Percentiles rank a stretch among this genome's conserved stretches.
phyloP scores from a whole-genome alignment of 768 basidiomycete species.

The Trametes sanguinea region DNA sequence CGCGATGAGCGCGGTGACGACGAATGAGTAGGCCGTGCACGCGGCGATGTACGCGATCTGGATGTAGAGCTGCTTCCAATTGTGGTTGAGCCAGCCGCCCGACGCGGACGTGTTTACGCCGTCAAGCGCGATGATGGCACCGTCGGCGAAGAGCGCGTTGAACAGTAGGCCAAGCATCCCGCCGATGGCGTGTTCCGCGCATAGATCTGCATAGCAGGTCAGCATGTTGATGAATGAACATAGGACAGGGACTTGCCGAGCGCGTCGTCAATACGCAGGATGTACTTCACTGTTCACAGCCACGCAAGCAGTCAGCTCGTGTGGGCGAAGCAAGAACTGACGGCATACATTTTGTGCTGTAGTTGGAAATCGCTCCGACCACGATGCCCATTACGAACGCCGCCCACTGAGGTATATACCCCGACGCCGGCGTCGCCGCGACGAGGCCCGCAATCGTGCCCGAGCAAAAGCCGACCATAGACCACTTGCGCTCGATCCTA shows the following conservation, averaged over 20 bases:
- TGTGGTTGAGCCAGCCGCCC: slow-evolving; percentile 86
- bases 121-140: slow-evolving; percentile 75
- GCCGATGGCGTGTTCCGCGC: slow-evolving; percentile 88
- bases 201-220: slow-evolving; percentile 53
- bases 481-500: slow-evolving; percentile 80
- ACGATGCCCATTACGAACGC: slow-evolving; percentile 76
- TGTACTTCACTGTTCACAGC: slow-evolving; percentile 56
- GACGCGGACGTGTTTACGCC: slow-evolving; percentile 57
- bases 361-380: slow-evolving; percentile 74
- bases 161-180: slow-evolving; percentile 79
- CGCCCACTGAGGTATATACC: slow-evolving; percentile 72
- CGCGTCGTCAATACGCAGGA: slow-evolving; percentile 79
- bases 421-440: slow-evolving; percentile 64
- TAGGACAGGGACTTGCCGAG: slow-evolving; percentile 44
- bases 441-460: slow-evolving; percentile 78
- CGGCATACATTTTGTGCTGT: slow-evolving; percentile 74
- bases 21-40: slow-evolving; percentile 70
- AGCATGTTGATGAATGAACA: background rate
- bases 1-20: slow-evolving; percentile 73
- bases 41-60: slow-evolving; percentile 87
- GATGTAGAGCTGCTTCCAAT: slow-evolving; percentile 76
- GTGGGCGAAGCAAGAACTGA: background rate
- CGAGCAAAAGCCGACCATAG: slow-evolving; percentile 84
- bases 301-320: slow-evolving; percentile 25
- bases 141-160: slow-evolving; percentile 85